phyloP scores from a whole-genome alignment of 352 stramenopile species.

The Thalassiosira mediterranea region DNA sequence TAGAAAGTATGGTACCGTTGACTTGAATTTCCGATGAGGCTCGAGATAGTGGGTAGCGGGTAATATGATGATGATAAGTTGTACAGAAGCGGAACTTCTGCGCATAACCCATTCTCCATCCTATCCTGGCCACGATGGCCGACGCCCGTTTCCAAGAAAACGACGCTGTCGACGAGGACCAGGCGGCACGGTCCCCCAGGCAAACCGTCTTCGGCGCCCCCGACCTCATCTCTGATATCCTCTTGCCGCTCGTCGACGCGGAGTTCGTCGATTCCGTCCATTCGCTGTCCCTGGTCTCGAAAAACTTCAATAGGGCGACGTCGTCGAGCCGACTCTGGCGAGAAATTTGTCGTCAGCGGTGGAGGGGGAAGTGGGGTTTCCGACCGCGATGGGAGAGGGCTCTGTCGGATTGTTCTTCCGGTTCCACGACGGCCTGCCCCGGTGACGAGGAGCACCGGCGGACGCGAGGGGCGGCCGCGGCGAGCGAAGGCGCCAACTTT shows the following conservation, averaged over 20 bases:
- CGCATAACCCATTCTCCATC: too few relatives aligned
- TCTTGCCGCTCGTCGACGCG: constrained; percentile 27
- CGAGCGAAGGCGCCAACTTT: neutral
- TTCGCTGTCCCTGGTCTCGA: constrained; percentile 28
- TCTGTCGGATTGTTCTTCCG: constrained; percentile 9
- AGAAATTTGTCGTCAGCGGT: constrained; percentile 34
- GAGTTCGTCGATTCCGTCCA: constrained; percentile 8
- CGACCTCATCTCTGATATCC: constrained; percentile 30
- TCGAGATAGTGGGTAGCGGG: too few relatives aligned
- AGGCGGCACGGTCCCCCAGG: neutral
- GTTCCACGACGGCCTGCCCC: too few relatives aligned
- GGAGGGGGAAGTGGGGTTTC: constrained; percentile 45
- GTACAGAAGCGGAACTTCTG: too few relatives aligned
- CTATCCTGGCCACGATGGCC: too few relatives aligned
- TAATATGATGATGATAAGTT: too few relatives aligned
- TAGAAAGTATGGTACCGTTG: too few relatives aligned
- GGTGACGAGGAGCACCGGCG: neutral
- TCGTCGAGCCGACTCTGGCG: constrained; percentile 27
- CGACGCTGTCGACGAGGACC: too few relatives aligned
- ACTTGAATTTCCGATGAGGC: too few relatives aligned
- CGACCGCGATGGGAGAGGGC: constrained; percentile 38
- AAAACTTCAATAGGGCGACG: constrained; percentile 19
- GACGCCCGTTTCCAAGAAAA: too few relatives aligned
- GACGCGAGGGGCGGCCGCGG: neutral
- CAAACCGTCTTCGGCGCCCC: constrained; percentile 15